phyloP scores from a whole-genome alignment of 306 rosid species.

The Prunus mira region DNA sequence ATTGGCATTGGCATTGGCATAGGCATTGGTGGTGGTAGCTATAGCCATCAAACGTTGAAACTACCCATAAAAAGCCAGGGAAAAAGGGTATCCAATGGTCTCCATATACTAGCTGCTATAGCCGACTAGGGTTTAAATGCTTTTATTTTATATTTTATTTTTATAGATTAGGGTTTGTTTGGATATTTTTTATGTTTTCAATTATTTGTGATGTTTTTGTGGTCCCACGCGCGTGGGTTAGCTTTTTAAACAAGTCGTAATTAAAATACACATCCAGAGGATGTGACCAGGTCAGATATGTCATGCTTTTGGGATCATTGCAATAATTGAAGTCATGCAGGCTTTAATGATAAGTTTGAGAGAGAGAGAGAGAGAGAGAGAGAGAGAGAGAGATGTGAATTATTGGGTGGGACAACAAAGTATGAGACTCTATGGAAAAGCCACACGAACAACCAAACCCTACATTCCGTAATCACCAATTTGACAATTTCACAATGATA shows the following conservation, averaged over 20 bases:
- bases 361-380: neutral
- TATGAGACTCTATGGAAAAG: neutral
- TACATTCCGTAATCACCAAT: constrained; percentile 28
- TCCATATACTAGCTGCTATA: neutral
- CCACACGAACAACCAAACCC: neutral
- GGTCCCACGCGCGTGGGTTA: constrained; percentile 63
- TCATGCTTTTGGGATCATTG: constrained; percentile 89
- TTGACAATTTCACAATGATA: constrained; percentile 30
- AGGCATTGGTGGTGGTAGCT: neutral
- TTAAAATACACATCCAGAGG: constrained; percentile 36
- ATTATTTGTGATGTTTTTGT: constrained; percentile 14
- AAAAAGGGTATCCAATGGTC: constrained; percentile 31
- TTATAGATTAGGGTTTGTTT: neutral
- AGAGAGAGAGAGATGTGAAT: constrained; percentile 31
- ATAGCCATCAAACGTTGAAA: constrained; percentile 17
- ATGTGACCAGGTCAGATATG: constrained; percentile 65
- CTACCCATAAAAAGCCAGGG: constrained; percentile 15
- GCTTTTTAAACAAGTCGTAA: constrained; percentile 38
- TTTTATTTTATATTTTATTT: neutral
- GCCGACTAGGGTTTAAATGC: neutral
- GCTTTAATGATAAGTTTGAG: constrained; percentile 72
- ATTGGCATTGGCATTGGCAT: neutral
- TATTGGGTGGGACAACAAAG: constrained; percentile 43
- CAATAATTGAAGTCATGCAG: constrained; percentile 94
- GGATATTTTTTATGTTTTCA: neutral